These are phyloP conservation scores for Colletotrichum trifolii DNA, from an alignment of 2,329 filamentous ascomycete species.

Conservation along the genomic window DNA sequence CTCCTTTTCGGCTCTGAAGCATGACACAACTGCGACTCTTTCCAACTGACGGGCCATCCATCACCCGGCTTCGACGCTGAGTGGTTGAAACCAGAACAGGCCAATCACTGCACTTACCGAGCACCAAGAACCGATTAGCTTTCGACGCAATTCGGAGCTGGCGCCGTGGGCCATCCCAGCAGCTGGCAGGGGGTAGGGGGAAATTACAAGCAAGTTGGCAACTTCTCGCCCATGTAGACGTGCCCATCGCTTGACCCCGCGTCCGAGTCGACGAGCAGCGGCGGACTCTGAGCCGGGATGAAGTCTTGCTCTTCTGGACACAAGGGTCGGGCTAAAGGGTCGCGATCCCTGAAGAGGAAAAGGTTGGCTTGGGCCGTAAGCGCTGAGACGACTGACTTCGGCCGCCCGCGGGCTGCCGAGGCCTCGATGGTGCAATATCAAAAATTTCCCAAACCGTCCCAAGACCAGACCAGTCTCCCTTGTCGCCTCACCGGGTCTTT, in stretches of 20 bases:
- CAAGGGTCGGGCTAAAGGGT: not conserved
- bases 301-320: too few relatives aligned
- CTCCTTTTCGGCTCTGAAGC: not conserved
- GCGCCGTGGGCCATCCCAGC: not conserved
- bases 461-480: too few relatives aligned
- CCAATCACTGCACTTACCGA: constrained; percentile 9
- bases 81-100: constrained; percentile 1
- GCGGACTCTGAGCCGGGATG: too few relatives aligned
- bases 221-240: too few relatives aligned
- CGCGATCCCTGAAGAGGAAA: not conserved
- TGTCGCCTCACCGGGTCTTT: too few relatives aligned
- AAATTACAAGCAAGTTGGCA: too few relatives aligned
- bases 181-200: not conserved
- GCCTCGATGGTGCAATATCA: not conserved
- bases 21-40: not conserved
- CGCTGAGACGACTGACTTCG: not conserved
- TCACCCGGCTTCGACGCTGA: not conserved
- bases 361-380: not conserved
- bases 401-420: constrained; percentile 3
- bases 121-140: not conserved
- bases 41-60: not conserved
- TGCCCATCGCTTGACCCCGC: too few relatives aligned
- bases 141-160: not conserved
- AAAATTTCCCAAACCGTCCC: too few relatives aligned
- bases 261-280: too few relatives aligned